phyloP scores from a whole-genome alignment of 2,329 filamentous ascomycete species.

The Tricladium varicosporioides region DNA sequence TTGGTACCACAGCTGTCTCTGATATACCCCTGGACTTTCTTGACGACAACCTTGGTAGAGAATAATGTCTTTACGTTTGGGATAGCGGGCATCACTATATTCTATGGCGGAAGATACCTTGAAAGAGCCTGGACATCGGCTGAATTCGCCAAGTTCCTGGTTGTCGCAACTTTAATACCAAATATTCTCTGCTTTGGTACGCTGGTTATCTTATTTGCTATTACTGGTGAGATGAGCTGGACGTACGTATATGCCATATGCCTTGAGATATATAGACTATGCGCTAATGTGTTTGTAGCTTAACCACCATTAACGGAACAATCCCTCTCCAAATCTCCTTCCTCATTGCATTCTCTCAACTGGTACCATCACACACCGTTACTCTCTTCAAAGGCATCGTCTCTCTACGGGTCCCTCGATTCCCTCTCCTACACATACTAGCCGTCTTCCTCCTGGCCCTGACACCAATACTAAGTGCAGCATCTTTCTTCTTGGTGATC shows the following conservation, averaged over 20 bases:
- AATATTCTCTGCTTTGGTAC: conserved; percentile 73
- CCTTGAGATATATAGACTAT: too few relatives aligned
- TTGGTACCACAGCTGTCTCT: conserved; percentile 81
- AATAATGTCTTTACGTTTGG: conserved; percentile 85
- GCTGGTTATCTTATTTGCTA: conserved; percentile 69
- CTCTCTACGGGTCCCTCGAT: conserved; percentile 78
- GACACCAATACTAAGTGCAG: conserved; percentile 59
- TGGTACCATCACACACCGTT: conserved; percentile 94
- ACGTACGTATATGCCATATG: conserved; percentile 52
- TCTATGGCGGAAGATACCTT: conserved; percentile 90
- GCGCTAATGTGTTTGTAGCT: conserved; percentile 42
- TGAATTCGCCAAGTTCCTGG: conserved; percentile 88
- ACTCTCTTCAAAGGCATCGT: conserved; percentile 86
- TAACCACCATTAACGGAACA: conserved; percentile 83
- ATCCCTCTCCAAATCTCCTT: conserved; percentile 89
- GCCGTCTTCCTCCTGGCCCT: conserved; percentile 68
- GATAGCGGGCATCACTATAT: conserved; percentile 75
- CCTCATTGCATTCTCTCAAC: conserved; percentile 95
- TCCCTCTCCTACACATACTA: conserved; percentile 72
- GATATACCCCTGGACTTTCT: conserved; percentile 89
- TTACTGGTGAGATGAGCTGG: conserved; percentile 65
- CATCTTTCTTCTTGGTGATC: conserved; percentile 74
- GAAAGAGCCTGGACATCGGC: conserved; percentile 93
- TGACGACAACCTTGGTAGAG: conserved; percentile 85
- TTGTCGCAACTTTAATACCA: conserved; percentile 74